Evolutionary conservation across 176 grass and related monocot species (phyloP), one percentile per base, ranked within the genome.

Genomic region (Canna indica): DNA sequence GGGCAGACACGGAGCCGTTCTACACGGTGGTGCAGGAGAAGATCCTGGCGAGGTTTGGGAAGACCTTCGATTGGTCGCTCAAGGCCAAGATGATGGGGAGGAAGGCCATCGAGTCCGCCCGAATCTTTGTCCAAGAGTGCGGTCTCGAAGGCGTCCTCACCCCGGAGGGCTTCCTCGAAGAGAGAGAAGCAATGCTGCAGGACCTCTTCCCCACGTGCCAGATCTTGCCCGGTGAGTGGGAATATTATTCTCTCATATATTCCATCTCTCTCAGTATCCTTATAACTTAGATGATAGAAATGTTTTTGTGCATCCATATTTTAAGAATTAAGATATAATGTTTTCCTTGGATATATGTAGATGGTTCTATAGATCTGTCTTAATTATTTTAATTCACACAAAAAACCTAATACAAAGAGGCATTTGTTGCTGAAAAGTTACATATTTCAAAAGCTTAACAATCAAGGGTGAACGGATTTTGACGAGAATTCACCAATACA

Each of bases 11-110:
- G 57, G 89, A 92, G 80, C 85, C 83, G 44, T 90, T 97, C 77
- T 97, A 97, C 82, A 92, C 93, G 59, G 77, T 90, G 80, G 86
- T 92, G 73, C 88, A 92, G 88, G 84, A 92, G 80, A 92, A 77
- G 86, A 97, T 97, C 80, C 77, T 92, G 0, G 86, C 77, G 46
- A 82, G 86, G 80, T 97, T 82, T 56, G 88, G 86, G 47, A 96
- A 92, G 84, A 85, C 76, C 60, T 97, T 97, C 45, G 86, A 97
- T 53, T 97, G 93, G 93, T 79, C 83, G n/a, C 82, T 97, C 52
- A 92, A 97, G 85, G 88, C 88, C 30, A 91, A 91, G 88, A 82
- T 96, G 88, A 96, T 96, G 91, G 91, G 91, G 64, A 96, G 88
- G 81, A 96, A 88, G 85, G 83, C 85, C 17, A 29, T 39, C 0